Base-by-base conservation (phyloP, 1,284 basidiomycete genomes). In the Mycosarcoma maydis region DNA sequence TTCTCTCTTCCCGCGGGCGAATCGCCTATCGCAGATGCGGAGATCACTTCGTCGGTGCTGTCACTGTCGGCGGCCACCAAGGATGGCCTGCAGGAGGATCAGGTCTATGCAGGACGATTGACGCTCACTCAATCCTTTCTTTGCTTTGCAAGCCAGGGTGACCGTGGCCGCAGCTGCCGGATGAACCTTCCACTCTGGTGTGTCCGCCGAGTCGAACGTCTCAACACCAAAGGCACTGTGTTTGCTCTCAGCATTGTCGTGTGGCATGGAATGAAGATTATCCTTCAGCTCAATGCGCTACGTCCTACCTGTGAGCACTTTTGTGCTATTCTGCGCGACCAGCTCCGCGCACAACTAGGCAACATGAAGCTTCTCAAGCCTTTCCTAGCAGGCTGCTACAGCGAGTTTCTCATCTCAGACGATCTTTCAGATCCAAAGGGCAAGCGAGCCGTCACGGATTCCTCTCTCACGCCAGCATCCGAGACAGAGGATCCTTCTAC, bases 221-320 rank as follows among this genome's bases (percentile, higher is more conserved):
- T 78, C 65, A 81, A 93, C 30, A 91, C 93, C 20, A 66, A 71
- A 29, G 73, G 77, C 29, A 75, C 72, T 24, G 90, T 98, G 26
- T 98, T 98, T 80, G 95, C 95, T 6, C 87, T 98, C 36, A 93
- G 92, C 74, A 85, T 98, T 24, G 88, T 90, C n/a, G 88, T 93
- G 52, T 98, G 94, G 93, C 93, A 98, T 82, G 90, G 92, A 40
- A 89, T 92, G 86, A 92, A 96, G 85, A 91, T 97, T 76, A 90
- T 97, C 70, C 87, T 98, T 1, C 95, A 98, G 84, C 85, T 98
- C 54, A 98, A 96, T 8, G 93, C 94, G 0, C 86, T 98, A n/a
- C 87, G 94, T 29, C 92, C 94, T 8, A 94, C 92, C 0, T 96
- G 95, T 39, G 95, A 98, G 77, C 87, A 90, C 30, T 99, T 98